Base-by-base conservation (phyloP, 257 asterid genomes). In the Cruciata laevipes region DNA sequence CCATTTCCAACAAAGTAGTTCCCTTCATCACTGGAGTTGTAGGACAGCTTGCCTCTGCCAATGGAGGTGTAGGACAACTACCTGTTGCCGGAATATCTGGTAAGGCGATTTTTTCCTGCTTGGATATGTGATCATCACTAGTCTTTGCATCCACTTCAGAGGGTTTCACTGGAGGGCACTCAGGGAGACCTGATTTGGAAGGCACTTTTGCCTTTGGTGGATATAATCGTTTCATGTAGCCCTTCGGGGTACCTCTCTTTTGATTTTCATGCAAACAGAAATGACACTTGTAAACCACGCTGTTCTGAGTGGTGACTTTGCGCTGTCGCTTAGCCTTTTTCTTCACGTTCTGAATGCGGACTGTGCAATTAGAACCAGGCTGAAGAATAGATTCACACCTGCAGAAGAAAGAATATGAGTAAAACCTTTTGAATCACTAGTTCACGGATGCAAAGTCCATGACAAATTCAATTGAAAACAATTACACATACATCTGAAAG, bases 371-470 rank as follows among this genome's bases (percentile, higher is more conserved):
- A 44, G 70, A 63, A 63, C 96, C 94, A 7, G 94, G 86, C 74
- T 85, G 82, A 68, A 92, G 86, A 71, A 87, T 71, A 40, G 96
- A 76, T 77, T 85, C 89, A 55, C 97, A 87, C 75, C 96, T 89
- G 86, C 32, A 24, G 65, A 73, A 71, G 58, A 73, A 14, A 21
- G 70, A 59, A 57, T 38, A 25, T 57, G 44, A 61, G 69, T 74
- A 61, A 82, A 47, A 68, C 24, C 32, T 35, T 17, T 47, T 32
- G 62, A 21, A 35, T 21, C 32, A 23, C 25, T 21, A 7, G 16
- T 42, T 64, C 57, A 47, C 51, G 14, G 7, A 47, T 47, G 55
- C 55, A 47, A 17, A 47, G 16, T 17, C 55, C 55, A 47, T 47
- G 55, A 5, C 1, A 47, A 47, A 14, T 14, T 47, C 53, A 13